Evolutionary conservation across 2,329 filamentous ascomycete genomes (phyloP), one percentile per base, ranked within the genome.

Genomic region (Onygenales sp.): DNA sequence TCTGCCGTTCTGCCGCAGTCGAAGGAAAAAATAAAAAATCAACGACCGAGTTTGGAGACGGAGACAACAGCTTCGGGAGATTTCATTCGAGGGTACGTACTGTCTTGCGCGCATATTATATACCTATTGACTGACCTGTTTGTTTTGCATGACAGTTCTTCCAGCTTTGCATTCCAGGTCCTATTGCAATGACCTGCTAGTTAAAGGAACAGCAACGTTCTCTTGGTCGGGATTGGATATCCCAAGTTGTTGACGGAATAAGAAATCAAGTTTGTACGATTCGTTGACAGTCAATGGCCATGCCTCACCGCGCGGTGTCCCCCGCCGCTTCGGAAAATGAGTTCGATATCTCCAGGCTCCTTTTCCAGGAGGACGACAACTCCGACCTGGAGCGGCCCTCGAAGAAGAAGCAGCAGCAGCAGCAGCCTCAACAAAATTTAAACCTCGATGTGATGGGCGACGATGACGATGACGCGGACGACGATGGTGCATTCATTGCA

Each of bases 401-500:
- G 56, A 54, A 55, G 57, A 58, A 63, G 54, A 76, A 80, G 42
- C 79, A 79, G 51, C 61, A 54, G 50, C 72, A 62, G 50, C 72
- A 62, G 61, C 67, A 53, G 55, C 67, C 58, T 56, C 66, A 56
- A 55, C 65, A 62, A 53, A 56, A 55, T 43, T 59, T 62, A 58
- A 62, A 63, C 34, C 63, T 71, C 34, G 78, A 80, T 49, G 78
- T 88, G 45, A 71, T 89, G 47, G 75, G 67, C 14, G 78, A 77
- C 32, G 82, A 80, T 40, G 85, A 85, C 47, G 84, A 77, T 32
- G 69, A 68, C 52, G 72, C 72, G 13, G 74, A 75, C 42, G 77
- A 74, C 14, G 90, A 98, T 65, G 91, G 87, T 65, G 86, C 86
- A 0, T 97, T 96, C 65, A 98, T 98, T 70, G 89, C 91, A 8